Conservation (phyloP, 2,329 filamentous ascomycete genomes). For the Rutstroemia sp. region DNA sequence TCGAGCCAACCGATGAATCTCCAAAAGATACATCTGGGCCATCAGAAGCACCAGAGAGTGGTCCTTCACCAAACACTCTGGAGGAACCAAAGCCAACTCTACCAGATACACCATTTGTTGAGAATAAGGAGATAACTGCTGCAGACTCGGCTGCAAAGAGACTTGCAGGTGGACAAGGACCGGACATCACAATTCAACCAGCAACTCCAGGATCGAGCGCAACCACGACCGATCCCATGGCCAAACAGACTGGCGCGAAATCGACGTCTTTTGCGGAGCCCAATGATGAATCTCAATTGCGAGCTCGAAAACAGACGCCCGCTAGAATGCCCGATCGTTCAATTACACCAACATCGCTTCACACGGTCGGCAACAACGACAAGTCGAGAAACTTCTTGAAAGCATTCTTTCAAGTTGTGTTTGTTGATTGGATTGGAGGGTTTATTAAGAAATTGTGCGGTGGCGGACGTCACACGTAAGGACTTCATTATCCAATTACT, state of each 20-base stretch:
- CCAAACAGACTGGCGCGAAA: constrained; percentile 13
- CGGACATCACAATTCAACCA: constrained; percentile 18
- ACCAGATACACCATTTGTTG: constrained; percentile 13
- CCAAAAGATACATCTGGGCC: no score
- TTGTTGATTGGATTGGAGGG: constrained; percentile 32
- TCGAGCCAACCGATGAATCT: no score
- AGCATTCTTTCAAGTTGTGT: constrained; percentile 29
- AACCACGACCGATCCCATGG: constrained; percentile 2
- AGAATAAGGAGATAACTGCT: neutral
- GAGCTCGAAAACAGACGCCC: constrained; percentile 17
- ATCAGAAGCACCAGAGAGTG: no score
- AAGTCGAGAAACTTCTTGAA: constrained; percentile 24
- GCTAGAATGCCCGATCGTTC: constrained; percentile 19
- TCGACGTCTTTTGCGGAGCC: constrained; percentile 19
- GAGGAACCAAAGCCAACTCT: neutral
- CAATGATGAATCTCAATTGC: constrained; percentile 15
- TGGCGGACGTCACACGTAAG: constrained; percentile 25
- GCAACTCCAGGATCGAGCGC: constrained; percentile 18
- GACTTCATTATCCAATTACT: constrained; percentile 5
- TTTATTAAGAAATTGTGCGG: constrained; percentile 25
- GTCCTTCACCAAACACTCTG: no score
- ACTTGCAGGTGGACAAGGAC: constrained; percentile 8
- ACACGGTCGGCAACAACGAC: constrained; percentile 19
- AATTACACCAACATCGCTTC: constrained; percentile 25
- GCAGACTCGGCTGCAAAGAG: neutral